Evolutionary conservation across 257 asterid species (phyloP), one percentile per base, ranked within the genome.

Genomic region (Paulownia fortunei): DNA sequence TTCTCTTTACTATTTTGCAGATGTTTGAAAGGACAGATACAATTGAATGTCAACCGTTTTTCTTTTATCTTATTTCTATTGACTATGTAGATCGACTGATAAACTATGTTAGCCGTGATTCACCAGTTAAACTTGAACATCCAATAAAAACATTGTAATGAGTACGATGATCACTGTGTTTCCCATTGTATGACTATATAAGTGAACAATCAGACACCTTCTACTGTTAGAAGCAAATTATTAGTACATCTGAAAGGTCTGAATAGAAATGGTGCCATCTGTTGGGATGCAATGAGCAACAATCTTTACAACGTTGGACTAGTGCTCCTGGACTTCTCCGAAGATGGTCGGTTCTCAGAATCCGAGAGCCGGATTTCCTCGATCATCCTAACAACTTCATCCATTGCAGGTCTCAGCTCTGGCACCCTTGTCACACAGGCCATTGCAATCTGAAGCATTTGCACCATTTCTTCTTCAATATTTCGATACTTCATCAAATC

Each of bases 371-470:
- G 82, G 76, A 87, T 78, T 44, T 88, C 93, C 77, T 85, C 88
- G 4, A 91, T 84, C 92, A 89, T 87, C 83, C 79, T 79, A 34
- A 85, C 86, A 37, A 91, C 85, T 55, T 91, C 87, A 61, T 79
- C 85, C 94, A 91, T 89, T 3, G 82, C 64, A 56, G 94, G 97
- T 47, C 94, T 84, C 85, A 61, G 79, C 69, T 88, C 93, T 0
- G 97, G 93, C 76, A 54, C 82, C 67, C 55, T 85, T 3, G 62
- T 79, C 65, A 89, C 90, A 54, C 97, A 91, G 1, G 92, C 82
- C 94, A 91, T 85, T 61, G 94, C 97, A 72, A 89, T 86, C 84
- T 91, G 92, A 67, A 91, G 94, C 97, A 89, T 86, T 74, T 86
- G 94, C 71, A 88, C 89, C 97, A 91, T 88, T 77, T 89, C 90